phyloP scores from a whole-genome alignment of 2,329 filamentous ascomycete genomes.

The Pezicula radicicola region DNA sequence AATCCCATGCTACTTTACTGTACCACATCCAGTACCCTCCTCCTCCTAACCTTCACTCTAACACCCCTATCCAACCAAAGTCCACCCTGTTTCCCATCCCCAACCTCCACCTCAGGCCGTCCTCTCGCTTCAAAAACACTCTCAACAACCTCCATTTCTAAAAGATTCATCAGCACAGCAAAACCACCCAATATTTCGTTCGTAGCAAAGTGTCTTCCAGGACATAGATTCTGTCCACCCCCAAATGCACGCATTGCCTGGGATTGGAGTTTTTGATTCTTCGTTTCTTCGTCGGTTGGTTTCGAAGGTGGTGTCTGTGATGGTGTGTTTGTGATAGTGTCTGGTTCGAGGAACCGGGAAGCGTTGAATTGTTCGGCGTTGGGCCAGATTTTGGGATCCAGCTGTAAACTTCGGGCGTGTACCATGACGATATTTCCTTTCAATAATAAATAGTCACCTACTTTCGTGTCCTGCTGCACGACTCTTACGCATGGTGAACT shows the following conservation, averaged over 20 bases:
- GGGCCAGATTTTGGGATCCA: neutral
- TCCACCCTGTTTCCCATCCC: neutral
- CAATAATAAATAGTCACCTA: neutral
- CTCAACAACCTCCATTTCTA: neutral
- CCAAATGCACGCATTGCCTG: neutral
- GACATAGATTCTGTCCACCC: conserved; percentile 1
- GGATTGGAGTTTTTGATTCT: neutral
- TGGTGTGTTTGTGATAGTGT: neutral
- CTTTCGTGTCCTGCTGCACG: neutral
- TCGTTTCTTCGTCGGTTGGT: neutral
- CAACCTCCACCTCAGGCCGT: neutral
- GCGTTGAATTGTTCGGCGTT: neutral
- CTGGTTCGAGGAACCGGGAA: neutral
- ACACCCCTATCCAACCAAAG: neutral
- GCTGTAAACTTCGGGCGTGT: neutral
- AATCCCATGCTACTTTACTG: no score
- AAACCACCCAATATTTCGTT: neutral
- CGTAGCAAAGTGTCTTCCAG: neutral
- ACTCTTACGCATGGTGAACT: neutral
- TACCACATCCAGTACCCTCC: neutral
- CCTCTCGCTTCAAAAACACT: neutral
- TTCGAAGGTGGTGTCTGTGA: neutral
- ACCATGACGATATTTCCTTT: neutral
- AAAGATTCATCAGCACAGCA: neutral
- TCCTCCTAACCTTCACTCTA: neutral